Conservation (phyloP, 2,329 filamentous ascomycete species). For the Blastomyces silverae region DNA sequence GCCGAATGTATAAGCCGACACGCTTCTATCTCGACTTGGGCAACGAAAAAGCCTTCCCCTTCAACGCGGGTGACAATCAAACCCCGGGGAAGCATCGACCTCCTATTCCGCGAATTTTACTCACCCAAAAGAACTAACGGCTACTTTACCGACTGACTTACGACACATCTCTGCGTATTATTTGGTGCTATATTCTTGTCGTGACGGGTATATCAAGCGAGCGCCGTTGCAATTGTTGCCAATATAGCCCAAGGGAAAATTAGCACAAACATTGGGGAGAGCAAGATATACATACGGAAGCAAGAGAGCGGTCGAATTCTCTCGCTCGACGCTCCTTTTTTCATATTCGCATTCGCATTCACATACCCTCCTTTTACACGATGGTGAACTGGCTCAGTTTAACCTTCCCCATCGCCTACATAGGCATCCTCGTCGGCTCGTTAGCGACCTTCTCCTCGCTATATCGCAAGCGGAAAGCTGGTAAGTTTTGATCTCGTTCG, state of each 20-base stretch:
- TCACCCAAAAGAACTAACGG: background rate
- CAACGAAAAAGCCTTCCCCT: background rate
- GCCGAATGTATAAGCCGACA: background rate
- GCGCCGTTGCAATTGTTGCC: background rate
- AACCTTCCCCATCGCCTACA: conserved; percentile 78
- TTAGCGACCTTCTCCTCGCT: conserved; percentile 87
- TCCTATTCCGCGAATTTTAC: background rate
- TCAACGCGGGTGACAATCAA: background rate
- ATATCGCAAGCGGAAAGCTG: conserved; percentile 85
- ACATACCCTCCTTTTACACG: conserved; percentile 18
- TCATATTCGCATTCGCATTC: background rate
- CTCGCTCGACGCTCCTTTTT: background rate
- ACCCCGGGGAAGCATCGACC: background rate
- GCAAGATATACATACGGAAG: background rate
- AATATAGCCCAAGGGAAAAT: background rate
- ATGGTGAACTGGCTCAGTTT: conserved; percentile 76
- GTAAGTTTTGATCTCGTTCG: conserved; percentile 45
- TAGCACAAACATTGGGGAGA: background rate
- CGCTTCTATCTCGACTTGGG: background rate
- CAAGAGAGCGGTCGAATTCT: conserved; percentile 3
- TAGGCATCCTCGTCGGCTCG: conserved; percentile 77
- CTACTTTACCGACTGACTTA: background rate
- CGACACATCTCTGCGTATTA: background rate
- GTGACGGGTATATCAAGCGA: background rate
- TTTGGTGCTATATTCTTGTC: background rate